Evolutionary conservation across 129 eudicot species (phyloP).

Genomic region (Kitagawia praeruptora): DNA sequence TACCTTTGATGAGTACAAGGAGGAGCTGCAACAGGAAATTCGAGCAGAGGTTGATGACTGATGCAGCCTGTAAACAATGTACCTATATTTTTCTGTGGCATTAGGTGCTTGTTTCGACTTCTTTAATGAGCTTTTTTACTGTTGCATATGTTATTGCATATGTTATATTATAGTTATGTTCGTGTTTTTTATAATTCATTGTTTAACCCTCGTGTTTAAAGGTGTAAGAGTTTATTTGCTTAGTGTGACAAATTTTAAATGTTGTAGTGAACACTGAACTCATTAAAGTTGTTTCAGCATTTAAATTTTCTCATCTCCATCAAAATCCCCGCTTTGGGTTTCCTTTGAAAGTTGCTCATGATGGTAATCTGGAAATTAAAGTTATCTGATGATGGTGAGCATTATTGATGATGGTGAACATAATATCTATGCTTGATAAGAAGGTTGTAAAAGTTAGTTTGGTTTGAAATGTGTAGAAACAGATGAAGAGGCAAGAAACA

Average conservation of each 20-base stretch:
- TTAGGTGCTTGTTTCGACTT: constrained; percentile 4
- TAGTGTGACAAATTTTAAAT: neutral
- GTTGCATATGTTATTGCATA: neutral
- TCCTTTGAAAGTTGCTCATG: no score
- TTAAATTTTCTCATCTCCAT: neutral
- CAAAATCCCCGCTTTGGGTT: no score
- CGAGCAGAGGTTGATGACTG: constrained; percentile 68
- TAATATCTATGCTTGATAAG: no score
- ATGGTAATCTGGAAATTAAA: no score
- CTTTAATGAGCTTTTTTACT: neutral
- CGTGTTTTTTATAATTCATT: neutral
- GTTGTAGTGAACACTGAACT: neutral
- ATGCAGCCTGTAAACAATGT: constrained; percentile 18
- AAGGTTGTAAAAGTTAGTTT: no score
- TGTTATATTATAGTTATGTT: neutral
- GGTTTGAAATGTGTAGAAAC: no score
- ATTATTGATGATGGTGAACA: no score
- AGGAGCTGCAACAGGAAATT: constrained; percentile 56
- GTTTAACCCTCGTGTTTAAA: neutral
- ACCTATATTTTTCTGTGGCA: neutral
- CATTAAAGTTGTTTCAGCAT: neutral
- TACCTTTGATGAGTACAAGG: constrained; percentile 70
- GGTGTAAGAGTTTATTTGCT: neutral
- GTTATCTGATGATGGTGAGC: no score
- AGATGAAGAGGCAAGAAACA: no score